Conservation (phyloP, 208 protist species). For the Leishmania major region DNA sequence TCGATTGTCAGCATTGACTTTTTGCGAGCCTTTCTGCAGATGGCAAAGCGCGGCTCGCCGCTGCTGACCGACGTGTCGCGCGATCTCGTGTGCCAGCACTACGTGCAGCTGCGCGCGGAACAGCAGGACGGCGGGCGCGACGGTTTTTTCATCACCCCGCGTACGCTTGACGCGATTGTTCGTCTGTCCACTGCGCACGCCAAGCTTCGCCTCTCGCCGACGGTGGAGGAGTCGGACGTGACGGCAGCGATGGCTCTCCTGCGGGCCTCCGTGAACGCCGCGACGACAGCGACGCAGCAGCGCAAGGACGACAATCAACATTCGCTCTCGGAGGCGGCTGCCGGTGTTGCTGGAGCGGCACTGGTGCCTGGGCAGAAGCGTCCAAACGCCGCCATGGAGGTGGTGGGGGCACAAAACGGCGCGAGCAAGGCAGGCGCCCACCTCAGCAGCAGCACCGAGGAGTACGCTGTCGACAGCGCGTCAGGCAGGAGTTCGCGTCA, state of each 20-base stretch:
- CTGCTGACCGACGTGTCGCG: slow-evolving; percentile 86
- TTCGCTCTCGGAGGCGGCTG: slow-evolving; percentile 36
- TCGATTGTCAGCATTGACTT: slow-evolving; percentile 96
- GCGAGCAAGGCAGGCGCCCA: background rate
- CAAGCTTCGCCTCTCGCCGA: slow-evolving; percentile 89
- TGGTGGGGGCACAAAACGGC: background rate
- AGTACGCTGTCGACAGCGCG: background rate
- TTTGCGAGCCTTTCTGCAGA: slow-evolving; percentile 96
- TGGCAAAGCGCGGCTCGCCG: slow-evolving; percentile 87
- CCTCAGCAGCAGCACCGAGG: background rate
- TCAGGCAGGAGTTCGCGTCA: background rate
- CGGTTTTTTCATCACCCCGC: slow-evolving; percentile 93
- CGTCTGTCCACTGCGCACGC: slow-evolving; percentile 95
- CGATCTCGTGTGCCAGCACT: slow-evolving; percentile 87
- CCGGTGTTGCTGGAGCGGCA: background rate
- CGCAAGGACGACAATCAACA: slow-evolving; percentile 65
- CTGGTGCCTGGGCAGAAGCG: slow-evolving; percentile 25
- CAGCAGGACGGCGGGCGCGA: slow-evolving; percentile 73
- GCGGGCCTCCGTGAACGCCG: slow-evolving; percentile 81
- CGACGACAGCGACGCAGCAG: slow-evolving; percentile 67
- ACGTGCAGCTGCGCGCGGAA: slow-evolving; percentile 90
- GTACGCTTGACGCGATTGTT: slow-evolving; percentile 98
- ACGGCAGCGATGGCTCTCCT: slow-evolving; percentile 85
- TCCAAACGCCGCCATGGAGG: slow-evolving; percentile 12
- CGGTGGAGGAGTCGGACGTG: slow-evolving; percentile 89